Evolutionary conservation across 352 stramenopile genomes (phyloP).

Genomic region (Globisporangium solare): DNA sequence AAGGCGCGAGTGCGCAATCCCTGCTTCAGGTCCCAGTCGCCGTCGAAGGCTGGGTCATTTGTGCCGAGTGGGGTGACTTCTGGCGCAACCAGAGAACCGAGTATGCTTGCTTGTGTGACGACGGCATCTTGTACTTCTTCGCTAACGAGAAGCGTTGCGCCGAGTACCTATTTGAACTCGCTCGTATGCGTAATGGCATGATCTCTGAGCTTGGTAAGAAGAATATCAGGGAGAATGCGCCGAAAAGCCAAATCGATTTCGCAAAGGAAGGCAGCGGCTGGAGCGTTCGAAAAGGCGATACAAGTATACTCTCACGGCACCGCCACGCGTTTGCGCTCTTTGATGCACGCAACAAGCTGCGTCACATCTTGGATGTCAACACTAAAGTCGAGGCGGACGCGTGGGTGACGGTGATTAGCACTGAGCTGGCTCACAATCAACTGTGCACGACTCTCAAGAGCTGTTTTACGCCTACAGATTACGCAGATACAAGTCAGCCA

Average conservation of each 20-base stretch:
- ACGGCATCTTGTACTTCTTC: slow-evolving; percentile 55
- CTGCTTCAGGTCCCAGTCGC: slow-evolving; percentile 17
- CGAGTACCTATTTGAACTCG: slow-evolving; percentile 57
- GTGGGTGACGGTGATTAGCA: slow-evolving; percentile 43
- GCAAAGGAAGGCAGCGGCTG: slow-evolving; percentile 24
- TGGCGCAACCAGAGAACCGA: slow-evolving; percentile 58
- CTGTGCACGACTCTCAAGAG: slow-evolving; percentile 4
- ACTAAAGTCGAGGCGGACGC: slow-evolving; percentile 27
- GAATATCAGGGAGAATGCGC: slow-evolving; percentile 39
- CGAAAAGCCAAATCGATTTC: slow-evolving; percentile 41
- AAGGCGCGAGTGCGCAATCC: slow-evolving; percentile 14
- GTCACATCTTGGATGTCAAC: slow-evolving; percentile 48
- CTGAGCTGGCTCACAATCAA: slow-evolving; percentile 33
- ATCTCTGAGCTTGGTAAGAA: slow-evolving; percentile 28
- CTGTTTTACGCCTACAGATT: neutral
- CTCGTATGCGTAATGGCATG: slow-evolving; percentile 18
- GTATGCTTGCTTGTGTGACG: slow-evolving; percentile 63
- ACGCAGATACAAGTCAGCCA: neutral
- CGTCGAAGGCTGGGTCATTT: slow-evolving; percentile 47
- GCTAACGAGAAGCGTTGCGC: slow-evolving; percentile 31
- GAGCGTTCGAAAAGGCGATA: slow-evolving; percentile 44
- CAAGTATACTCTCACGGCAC: slow-evolving; percentile 5
- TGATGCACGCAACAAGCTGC: slow-evolving; percentile 36
- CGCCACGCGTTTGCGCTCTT: slow-evolving; percentile 70
- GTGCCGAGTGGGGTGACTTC: slow-evolving; percentile 54